phyloP scores from a whole-genome alignment of 108 stramenopile genomes.

The Nitzschia sp. region DNA sequence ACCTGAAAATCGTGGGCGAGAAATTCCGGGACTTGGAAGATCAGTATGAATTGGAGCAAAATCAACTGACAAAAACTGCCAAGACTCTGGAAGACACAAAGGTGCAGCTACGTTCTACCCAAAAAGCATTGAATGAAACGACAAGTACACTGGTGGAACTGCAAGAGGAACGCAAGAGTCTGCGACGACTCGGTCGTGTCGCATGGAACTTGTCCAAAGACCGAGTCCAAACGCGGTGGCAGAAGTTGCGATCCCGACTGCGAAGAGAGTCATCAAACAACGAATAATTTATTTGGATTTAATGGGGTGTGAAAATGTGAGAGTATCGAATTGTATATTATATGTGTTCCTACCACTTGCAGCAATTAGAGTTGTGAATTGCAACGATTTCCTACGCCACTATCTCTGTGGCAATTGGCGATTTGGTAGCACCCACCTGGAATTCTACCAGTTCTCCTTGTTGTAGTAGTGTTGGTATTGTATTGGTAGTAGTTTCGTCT shows the following conservation, averaged over 20 bases:
- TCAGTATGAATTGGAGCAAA: constrained; percentile 14
- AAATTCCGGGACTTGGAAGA: constrained; percentile 14
- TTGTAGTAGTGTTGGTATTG: no score
- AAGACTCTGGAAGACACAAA: neutral
- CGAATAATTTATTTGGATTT: no score
- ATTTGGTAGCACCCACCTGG: no score
- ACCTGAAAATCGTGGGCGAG: neutral
- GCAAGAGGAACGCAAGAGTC: constrained; percentile 7
- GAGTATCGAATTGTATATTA: no score
- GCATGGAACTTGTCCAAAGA: constrained; percentile 18
- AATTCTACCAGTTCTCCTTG: no score
- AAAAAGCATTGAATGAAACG: neutral
- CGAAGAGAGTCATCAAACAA: no score
- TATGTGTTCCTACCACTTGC: no score
- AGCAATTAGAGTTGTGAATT: no score
- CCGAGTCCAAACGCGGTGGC: neutral
- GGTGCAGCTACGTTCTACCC: neutral
- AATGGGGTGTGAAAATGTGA: no score
- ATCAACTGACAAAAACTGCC: neutral
- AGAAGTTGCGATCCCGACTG: neutral
- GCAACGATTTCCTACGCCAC: no score
- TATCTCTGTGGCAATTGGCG: no score
- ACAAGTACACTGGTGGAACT: neutral
- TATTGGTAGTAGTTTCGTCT: neutral
- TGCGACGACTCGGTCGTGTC: constrained; percentile 3